Evolutionary conservation across 345 rosid genomes (phyloP).

Genomic region (Bruguiera gymnorhiza): DNA sequence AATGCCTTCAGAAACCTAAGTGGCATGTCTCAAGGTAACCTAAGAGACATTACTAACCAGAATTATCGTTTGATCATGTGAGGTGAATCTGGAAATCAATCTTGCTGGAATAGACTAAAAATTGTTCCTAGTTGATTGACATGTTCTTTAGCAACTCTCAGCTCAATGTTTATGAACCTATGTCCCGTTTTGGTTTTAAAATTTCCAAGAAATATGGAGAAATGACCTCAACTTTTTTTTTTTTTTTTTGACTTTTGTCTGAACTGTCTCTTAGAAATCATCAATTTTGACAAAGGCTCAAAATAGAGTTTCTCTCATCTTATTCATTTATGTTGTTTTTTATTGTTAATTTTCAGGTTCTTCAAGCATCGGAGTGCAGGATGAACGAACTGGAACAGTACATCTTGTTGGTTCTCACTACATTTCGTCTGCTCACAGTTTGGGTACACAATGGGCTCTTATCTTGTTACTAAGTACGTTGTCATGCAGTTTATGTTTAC

Average conservation of each 20-base stretch:
- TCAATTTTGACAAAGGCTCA: neutral
- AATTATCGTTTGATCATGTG: neutral
- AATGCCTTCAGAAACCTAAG: too few species aligned
- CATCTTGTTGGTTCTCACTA: slow-evolving; percentile 83
- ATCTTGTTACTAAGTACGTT: slow-evolving; percentile 28
- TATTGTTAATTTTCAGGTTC: slow-evolving; percentile 57
- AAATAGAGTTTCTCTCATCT: neutral
- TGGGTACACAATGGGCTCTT: slow-evolving; percentile 25
- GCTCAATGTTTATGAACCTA: too few species aligned
- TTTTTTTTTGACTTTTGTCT: neutral
- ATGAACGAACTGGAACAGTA: slow-evolving; percentile 91
- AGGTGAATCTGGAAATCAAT: neutral
- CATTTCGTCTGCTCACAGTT: slow-evolving; percentile 46
- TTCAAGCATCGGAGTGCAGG: slow-evolving; percentile 83
- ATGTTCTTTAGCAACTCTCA: too few species aligned
- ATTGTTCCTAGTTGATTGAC: neutral
- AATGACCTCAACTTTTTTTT: neutral
- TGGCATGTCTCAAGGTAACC: too few species aligned
- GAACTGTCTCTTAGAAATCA: too few species aligned
- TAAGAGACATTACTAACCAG: too few species aligned
- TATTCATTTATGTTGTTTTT: neutral
- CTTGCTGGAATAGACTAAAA: neutral
- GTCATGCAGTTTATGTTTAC: slow-evolving; percentile 16
- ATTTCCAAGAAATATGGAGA: neutral
- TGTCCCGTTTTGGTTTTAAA: neutral